phyloP scores from a whole-genome alignment of 2,329 filamentous ascomycete genomes.

The Aspergillus candidus region DNA sequence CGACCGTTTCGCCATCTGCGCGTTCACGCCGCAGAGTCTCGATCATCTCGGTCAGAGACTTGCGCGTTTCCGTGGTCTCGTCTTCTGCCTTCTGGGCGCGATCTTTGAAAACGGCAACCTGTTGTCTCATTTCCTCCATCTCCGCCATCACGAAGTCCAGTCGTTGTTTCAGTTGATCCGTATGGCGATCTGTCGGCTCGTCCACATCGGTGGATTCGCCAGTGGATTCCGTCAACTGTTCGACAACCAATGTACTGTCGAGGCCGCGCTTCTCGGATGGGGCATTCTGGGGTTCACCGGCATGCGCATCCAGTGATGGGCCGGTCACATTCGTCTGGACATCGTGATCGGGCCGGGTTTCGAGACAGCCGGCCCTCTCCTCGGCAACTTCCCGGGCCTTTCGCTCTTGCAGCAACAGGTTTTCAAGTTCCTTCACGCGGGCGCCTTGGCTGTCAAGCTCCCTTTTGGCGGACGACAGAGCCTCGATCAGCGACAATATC shows the following conservation, averaged over 20 bases:
- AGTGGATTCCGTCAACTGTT: slow-evolving; percentile 7
- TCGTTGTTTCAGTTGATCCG: slow-evolving; percentile 57
- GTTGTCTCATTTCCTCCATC: slow-evolving; percentile 72
- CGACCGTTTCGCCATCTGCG: slow-evolving; percentile 46
- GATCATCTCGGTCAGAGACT: slow-evolving; percentile 81
- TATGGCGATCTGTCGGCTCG: slow-evolving; percentile 23
- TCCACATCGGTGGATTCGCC: slow-evolving; percentile 29
- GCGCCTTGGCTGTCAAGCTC: slow-evolving; percentile 79
- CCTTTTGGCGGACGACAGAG: slow-evolving; percentile 73
- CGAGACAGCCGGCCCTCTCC: slow-evolving; percentile 66
- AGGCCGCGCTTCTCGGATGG: slow-evolving; percentile 5
- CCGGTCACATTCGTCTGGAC: slow-evolving; percentile 12
- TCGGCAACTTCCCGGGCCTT: slow-evolving; percentile 78
- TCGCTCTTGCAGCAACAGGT: slow-evolving; percentile 70
- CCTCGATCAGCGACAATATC: slow-evolving; percentile 77
- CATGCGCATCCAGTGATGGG: slow-evolving; percentile 1
- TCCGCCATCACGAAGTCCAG: slow-evolving; percentile 72
- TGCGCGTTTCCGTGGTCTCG: slow-evolving; percentile 65
- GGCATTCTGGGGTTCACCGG: neutral
- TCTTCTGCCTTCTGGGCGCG: slow-evolving; percentile 75
- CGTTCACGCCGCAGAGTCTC: slow-evolving; percentile 66
- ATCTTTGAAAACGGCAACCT: slow-evolving; percentile 70
- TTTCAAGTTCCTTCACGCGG: slow-evolving; percentile 75
- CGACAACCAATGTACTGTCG: slow-evolving; percentile 9
- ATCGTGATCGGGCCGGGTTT: slow-evolving; percentile 50